Evolutionary conservation across 2,329 filamentous ascomycete genomes (phyloP).

Genomic region (Dactylellina cionopaga): DNA sequence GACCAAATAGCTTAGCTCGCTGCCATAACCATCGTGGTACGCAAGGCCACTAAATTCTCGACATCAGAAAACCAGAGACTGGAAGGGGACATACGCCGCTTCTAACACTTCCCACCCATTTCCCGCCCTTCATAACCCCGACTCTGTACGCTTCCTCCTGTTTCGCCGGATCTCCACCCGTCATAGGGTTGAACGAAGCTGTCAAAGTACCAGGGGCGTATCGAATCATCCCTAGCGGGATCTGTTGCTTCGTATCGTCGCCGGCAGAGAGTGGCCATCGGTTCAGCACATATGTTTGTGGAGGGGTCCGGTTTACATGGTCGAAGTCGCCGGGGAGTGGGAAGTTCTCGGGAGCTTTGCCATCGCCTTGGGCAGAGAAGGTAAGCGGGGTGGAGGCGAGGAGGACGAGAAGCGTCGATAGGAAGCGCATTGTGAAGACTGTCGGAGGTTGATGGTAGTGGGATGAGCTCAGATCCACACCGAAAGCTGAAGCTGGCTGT

Average conservation of each 20-base stretch:
- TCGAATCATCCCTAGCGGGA: constrained; percentile 44
- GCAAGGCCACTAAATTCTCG: neutral
- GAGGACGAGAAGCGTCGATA: constrained; percentile 20
- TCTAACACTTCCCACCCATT: constrained; percentile 39
- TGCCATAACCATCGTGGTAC: neutral
- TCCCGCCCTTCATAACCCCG: constrained; percentile 32
- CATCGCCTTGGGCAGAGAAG: constrained; percentile 5
- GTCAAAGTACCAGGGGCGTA: constrained; percentile 22
- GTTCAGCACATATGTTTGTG: constrained; percentile 33
- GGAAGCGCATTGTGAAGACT: constrained; percentile 43
- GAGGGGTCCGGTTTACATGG: constrained; percentile 39
- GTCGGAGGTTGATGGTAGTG: constrained; percentile 1
- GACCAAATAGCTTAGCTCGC: neutral
- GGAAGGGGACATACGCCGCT: constrained; percentile 22
- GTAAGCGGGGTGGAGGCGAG: constrained; percentile 24
- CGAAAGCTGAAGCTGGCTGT: constrained; percentile 1
- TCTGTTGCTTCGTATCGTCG: constrained; percentile 6
- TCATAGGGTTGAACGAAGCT: constrained; percentile 29
- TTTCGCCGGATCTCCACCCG: neutral
- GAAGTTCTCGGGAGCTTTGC: constrained; percentile 15
- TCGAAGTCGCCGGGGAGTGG: constrained; percentile 45
- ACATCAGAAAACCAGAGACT: too few relatives aligned
- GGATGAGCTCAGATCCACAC: constrained; percentile 1
- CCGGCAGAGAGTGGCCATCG: constrained; percentile 41
- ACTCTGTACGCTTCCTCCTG: constrained; percentile 21